phyloP scores from a whole-genome alignment of 495 filamentous ascomycete species.

The Xylaria nigripes region DNA sequence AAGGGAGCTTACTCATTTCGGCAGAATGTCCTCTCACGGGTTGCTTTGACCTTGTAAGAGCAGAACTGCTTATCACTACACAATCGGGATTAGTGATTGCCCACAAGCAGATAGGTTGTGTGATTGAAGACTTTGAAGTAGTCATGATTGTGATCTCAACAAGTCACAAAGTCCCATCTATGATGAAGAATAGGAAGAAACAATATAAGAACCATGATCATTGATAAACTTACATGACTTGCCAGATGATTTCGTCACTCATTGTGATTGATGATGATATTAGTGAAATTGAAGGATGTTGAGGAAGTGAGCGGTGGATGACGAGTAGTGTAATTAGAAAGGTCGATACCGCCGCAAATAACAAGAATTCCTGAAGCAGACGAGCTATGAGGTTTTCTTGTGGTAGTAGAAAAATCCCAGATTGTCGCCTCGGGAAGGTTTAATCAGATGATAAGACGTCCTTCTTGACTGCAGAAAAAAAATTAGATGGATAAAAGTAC shows the following conservation, averaged over 20 bases:
- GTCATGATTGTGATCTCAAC: too few species aligned
- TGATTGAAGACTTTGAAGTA: background rate
- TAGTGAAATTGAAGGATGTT: background rate
- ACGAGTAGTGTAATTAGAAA: background rate
- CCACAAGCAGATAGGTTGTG: background rate
- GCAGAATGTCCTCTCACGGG: constrained; percentile 90
- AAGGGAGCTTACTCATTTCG: constrained; percentile 65
- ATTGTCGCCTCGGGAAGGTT: background rate
- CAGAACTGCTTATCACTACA: constrained; percentile 69
- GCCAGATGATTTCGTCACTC: constrained; percentile 97
- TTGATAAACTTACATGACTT: constrained; percentile 52
- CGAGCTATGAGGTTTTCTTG: background rate
- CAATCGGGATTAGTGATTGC: constrained; percentile 12
- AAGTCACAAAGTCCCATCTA: too few species aligned
- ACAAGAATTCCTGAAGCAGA: background rate
- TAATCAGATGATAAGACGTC: background rate
- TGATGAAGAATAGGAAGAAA: background rate
- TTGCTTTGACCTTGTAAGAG: constrained; percentile 89
- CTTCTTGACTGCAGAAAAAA: constrained; percentile 3
- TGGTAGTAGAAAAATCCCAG: background rate
- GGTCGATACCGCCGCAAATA: too few species aligned
- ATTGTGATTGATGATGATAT: constrained; percentile 43
- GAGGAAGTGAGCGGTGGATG: background rate
- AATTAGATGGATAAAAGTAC: constrained; percentile 10
- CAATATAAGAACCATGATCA: background rate